Evolutionary conservation across 2,329 filamentous ascomycete species (phyloP).

Genomic region (Aspergillus nomiae): DNA sequence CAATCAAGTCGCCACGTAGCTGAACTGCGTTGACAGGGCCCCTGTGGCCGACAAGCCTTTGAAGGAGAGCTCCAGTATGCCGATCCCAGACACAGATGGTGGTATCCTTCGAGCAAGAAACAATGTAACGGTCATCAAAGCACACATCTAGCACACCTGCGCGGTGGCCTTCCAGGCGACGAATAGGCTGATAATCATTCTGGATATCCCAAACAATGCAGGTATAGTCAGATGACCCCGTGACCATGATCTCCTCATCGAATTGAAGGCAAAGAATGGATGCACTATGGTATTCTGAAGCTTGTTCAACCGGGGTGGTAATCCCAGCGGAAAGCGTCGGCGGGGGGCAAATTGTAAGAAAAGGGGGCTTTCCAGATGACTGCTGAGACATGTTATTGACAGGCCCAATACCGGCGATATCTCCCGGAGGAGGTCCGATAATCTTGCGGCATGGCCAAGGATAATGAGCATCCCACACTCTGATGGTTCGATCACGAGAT

Average conservation of each 20-base stretch:
- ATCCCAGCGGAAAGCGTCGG: slow-evolving; percentile 61
- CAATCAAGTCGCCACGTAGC: slow-evolving; percentile 86
- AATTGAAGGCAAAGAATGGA: slow-evolving; percentile 96
- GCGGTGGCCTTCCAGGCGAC: slow-evolving; percentile 74
- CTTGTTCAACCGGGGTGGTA: slow-evolving; percentile 35
- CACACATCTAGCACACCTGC: slow-evolving; percentile 92
- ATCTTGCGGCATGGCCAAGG: slow-evolving; percentile 77
- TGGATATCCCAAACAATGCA: slow-evolving; percentile 90
- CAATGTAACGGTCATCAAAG: slow-evolving; percentile 88
- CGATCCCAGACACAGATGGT: slow-evolving; percentile 96
- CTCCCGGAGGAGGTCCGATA: slow-evolving; percentile 73
- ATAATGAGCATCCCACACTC: slow-evolving; percentile 92
- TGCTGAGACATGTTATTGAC: slow-evolving; percentile 53
- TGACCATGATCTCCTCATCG: slow-evolving; percentile 89
- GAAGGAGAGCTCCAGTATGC: slow-evolving; percentile 71
- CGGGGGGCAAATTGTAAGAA: slow-evolving; percentile 51
- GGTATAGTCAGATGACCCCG: slow-evolving; percentile 87
- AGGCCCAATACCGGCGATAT: slow-evolving; percentile 29
- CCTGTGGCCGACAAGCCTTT: slow-evolving; percentile 79
- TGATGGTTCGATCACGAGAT: slow-evolving; percentile 91
- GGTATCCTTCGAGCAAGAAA: slow-evolving; percentile 95
- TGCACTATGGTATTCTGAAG: slow-evolving; percentile 72
- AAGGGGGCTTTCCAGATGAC: slow-evolving; percentile 43
- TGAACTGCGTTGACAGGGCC: slow-evolving; percentile 97
- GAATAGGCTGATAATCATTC: slow-evolving; percentile 75